Evolutionary conservation across 2,329 filamentous ascomycete genomes (phyloP).

Genomic region (Fonsecaea pedrosoi): DNA sequence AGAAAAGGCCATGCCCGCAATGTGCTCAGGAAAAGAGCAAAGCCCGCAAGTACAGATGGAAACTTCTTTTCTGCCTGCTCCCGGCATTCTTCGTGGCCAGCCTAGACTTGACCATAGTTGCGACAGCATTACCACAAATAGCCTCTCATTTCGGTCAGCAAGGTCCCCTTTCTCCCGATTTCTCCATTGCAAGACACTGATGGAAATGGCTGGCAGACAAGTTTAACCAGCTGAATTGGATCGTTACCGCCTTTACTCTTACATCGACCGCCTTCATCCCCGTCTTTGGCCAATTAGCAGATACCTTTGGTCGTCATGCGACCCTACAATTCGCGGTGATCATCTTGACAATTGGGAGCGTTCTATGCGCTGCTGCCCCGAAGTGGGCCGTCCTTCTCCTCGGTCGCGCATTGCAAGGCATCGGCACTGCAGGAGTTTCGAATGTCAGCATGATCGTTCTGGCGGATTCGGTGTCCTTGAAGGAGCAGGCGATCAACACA

Average conservation of each 20-base stretch:
- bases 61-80: conserved; percentile 64
- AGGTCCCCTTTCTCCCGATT: neutral
- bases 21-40: conserved; percentile 47
- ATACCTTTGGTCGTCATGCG: conserved; percentile 59
- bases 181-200: neutral
- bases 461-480: conserved; percentile 57
- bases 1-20: conserved; percentile 30
- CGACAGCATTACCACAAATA: conserved; percentile 67
- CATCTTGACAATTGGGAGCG: conserved; percentile 63
- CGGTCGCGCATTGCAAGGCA: conserved; percentile 58
- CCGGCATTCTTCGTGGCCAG: conserved; percentile 68
- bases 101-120: conserved; percentile 69
- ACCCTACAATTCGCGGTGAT: conserved; percentile 64
- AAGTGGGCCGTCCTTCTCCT: conserved; percentile 59
- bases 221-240: conserved; percentile 47
- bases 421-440: conserved; percentile 63
- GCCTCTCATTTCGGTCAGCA: conserved; percentile 67
- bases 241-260: conserved; percentile 72
- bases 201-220: conserved; percentile 61
- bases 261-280: conserved; percentile 65
- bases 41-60: conserved; percentile 61
- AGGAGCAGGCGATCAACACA: conserved; percentile 68
- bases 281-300: conserved; percentile 57
- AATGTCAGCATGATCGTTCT: conserved; percentile 60
- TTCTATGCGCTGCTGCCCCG: conserved; percentile 58